A percentile compares a stretch with the other conserved stretches of the same genome.
phyloP scores from a whole-genome alignment of 768 basidiomycete species.

The Suillus sp. region DNA sequence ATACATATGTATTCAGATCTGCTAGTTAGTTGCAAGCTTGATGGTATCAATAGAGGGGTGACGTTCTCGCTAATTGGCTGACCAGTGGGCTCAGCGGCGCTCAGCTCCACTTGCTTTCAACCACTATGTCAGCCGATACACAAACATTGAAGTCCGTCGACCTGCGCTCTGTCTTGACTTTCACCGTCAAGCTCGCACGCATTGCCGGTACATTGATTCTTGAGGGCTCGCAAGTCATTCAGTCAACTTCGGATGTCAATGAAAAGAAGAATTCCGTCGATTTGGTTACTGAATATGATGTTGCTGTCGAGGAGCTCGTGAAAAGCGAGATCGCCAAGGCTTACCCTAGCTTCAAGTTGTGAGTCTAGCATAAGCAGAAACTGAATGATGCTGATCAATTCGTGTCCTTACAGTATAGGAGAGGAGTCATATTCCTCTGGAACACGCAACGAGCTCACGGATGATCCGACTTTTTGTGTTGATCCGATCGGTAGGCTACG shows the following conservation, averaged over 20 bases:
- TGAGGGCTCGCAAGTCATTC: constrained; percentile 76
- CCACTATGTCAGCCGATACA: constrained; percentile 31
- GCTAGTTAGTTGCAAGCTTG: not conserved
- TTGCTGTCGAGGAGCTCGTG: constrained; percentile 86
- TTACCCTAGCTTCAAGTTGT: constrained; percentile 87
- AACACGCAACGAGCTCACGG: constrained; percentile 66
- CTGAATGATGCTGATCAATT: not conserved
- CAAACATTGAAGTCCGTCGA: constrained; percentile 40
- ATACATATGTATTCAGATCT: not conserved
- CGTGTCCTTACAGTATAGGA: constrained; percentile 64
- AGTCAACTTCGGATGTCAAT: constrained; percentile 55
- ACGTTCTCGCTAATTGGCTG: not conserved
- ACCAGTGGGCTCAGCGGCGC: not conserved
- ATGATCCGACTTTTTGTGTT: constrained; percentile 93
- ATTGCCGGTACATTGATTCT: constrained; percentile 76
- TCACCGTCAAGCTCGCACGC: constrained; percentile 70
- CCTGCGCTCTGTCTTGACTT: constrained; percentile 63
- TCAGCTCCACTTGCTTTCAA: constrained; percentile 3
- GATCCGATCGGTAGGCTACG: constrained; percentile 80
- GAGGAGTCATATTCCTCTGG: constrained; percentile 91
- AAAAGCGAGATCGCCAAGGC: constrained; percentile 60
- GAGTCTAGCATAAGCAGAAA: constrained; percentile 35
- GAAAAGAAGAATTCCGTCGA: constrained; percentile 96
- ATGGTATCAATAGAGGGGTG: not conserved
- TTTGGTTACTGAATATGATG: constrained; percentile 93